Conservation (phyloP, 2,329 filamentous ascomycete species). For the Didymella arachidicola region DNA sequence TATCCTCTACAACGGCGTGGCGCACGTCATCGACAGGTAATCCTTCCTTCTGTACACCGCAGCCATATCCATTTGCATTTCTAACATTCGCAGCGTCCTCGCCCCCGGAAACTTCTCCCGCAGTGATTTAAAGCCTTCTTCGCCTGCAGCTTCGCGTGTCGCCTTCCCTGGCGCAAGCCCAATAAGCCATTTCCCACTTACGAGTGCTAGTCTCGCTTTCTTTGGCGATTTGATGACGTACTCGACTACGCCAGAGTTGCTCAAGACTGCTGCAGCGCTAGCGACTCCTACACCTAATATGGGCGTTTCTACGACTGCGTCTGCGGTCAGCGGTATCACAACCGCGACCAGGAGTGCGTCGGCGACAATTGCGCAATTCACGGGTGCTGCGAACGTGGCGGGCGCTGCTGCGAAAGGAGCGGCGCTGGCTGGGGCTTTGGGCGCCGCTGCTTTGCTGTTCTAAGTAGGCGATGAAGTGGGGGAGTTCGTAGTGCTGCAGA, state of each 20-base stretch:
- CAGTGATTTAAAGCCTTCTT: slow-evolving; percentile 23
- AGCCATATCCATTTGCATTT: background rate
- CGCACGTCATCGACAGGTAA: slow-evolving; percentile 38
- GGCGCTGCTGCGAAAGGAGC: slow-evolving; percentile 7
- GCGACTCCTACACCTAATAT: slow-evolving; percentile 16
- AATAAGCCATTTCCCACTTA: slow-evolving; percentile 28
- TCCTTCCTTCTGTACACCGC: too few relatives aligned
- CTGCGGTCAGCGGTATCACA: background rate
- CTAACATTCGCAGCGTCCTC: slow-evolving; percentile 23
- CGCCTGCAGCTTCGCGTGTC: slow-evolving; percentile 28
- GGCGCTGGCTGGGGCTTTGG: slow-evolving; percentile 15
- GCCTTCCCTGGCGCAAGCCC: slow-evolving; percentile 34
- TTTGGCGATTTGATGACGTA: slow-evolving; percentile 32
- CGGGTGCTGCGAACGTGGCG: slow-evolving; percentile 19
- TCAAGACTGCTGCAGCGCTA: slow-evolving; percentile 36
- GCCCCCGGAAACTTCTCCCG: slow-evolving; percentile 31
- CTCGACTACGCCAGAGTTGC: slow-evolving; percentile 34
- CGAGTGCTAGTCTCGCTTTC: slow-evolving; percentile 31
- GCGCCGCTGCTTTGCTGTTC: slow-evolving; percentile 16
- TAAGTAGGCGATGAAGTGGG: background rate
- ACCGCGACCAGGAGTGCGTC: slow-evolving; percentile 12
- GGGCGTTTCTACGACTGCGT: slow-evolving; percentile 18
- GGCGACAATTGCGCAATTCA: slow-evolving; percentile 7
- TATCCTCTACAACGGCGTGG: slow-evolving; percentile 39
- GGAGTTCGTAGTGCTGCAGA: background rate